Evolutionary conservation across 805 yeast genomes (phyloP), one percentile per base, ranked within the genome.

Genomic region (Wickerhamiella qilinensis): DNA sequence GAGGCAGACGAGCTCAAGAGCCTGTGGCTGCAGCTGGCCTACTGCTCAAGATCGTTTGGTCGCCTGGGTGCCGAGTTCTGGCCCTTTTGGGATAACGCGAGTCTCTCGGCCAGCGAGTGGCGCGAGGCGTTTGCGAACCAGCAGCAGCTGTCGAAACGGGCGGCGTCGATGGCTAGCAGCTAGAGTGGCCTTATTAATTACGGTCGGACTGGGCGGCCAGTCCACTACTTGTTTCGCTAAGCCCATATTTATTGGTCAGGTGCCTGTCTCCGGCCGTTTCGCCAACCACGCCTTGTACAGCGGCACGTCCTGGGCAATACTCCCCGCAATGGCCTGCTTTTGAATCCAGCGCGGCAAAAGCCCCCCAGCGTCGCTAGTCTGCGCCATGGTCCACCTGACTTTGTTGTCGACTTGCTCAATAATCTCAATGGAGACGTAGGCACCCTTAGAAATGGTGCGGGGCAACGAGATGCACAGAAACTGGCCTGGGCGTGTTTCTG

Each of bases 11-110:
- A 50, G 11, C 41, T 53, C 24, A 79, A 79, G 40, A 80, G 88
- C 1, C 61, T 85, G 18, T 70, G 86, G 46, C 59, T 88, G 25
- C 98, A 88, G 57, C 58, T 86, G 29, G 75, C 83, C 1, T 88
- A 86, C 58, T 82, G 94, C 46, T 78, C 94, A n/a, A 84, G 79
- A 53, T 77, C 94, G 28, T 63, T 88, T 38, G 75, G 79, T 1
- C 64, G 85, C 44, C 71, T 73, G 17, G 77, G 81, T 12, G 73
- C 72, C 3, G 82, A 79, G 48, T 81, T 82, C 54, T 77, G 81
- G 58, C 54, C 57, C 27, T 43, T 64, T 2, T 20, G 46, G 6
- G 47, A 43, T 27, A 36, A 38, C 17, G 40, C 40, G 4, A 45
- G 49, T 4, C 38, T 55, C 2, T 56, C 62, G n/a, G 52, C 56